These are phyloP conservation scores for Boletus sp. DNA, from an alignment of 1,284 basidiomycete species.

Conservation along the genomic window DNA sequence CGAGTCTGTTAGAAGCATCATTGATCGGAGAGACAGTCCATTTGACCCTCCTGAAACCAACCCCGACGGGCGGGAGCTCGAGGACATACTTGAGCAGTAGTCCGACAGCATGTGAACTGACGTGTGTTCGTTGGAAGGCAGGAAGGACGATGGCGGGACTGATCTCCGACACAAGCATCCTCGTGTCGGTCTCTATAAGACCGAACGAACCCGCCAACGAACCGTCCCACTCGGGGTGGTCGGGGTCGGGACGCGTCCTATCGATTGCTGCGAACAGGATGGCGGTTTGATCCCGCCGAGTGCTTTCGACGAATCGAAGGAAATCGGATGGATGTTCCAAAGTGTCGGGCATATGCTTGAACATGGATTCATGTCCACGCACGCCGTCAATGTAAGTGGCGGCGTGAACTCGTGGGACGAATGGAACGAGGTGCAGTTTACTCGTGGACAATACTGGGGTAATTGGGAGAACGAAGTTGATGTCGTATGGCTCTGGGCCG, in stretches of 20 bases:
- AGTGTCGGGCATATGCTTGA: constrained; percentile 15
- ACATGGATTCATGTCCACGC: constrained; percentile 27
- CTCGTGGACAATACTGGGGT: constrained; percentile 14
- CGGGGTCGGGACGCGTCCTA: constrained; percentile 39
- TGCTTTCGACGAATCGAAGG: constrained; percentile 17
- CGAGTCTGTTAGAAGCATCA: constrained; percentile 50
- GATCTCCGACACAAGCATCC: constrained; percentile 52
- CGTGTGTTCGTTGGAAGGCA: constrained; percentile 64
- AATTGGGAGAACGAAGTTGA: constrained; percentile 25
- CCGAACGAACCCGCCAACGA: constrained; percentile 26
- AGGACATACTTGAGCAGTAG: constrained; percentile 63
- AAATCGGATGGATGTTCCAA: constrained; percentile 21
- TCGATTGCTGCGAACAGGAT: constrained; percentile 54
- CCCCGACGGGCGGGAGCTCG: constrained; percentile 46
- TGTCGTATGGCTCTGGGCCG: no score
- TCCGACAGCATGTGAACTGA: constrained; percentile 63
- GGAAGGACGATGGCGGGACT: constrained; percentile 56
- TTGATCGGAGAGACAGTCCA: constrained; percentile 63
- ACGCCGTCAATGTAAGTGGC: constrained; percentile 19
- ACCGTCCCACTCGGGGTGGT: constrained; percentile 28
- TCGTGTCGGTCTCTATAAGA: constrained; percentile 8
- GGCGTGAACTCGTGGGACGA: constrained; percentile 25
- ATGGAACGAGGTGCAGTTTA: constrained; percentile 26
- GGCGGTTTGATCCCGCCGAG: constrained; percentile 2
- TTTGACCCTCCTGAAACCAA: constrained; percentile 65